Evolutionary conservation across 345 rosid species (phyloP).

Genomic region (Brassica rapa): DNA sequence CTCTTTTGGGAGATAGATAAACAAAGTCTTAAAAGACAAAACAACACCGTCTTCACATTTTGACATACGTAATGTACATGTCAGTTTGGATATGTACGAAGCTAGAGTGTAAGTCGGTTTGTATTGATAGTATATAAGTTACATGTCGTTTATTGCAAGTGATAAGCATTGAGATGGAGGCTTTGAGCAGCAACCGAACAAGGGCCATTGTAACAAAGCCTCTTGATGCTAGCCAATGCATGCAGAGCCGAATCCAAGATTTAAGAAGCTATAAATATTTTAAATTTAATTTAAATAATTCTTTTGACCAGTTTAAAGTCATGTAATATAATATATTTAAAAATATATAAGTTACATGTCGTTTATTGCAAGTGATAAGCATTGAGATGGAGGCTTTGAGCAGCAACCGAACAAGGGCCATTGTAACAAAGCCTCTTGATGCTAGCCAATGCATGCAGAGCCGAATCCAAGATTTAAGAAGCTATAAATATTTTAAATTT

Average conservation of each 20-base stretch:
- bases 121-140: neutral
- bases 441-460: neutral
- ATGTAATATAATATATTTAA: too few relatives aligned
- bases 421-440: neutral
- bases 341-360: conserved; percentile 2
- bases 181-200: neutral
- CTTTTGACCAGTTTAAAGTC: too few relatives aligned
- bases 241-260: too few relatives aligned
- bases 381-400: neutral
- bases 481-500: too few relatives aligned
- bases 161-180: neutral
- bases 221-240: neutral
- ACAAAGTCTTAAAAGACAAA: neutral
- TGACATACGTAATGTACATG: neutral
- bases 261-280: too few relatives aligned
- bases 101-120: neutral
- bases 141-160: conserved; percentile 1
- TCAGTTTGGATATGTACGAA: neutral
- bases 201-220: neutral
- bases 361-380: neutral
- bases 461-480: too few relatives aligned
- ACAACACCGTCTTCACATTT: neutral
- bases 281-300: too few relatives aligned
- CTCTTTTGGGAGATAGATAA: neutral
- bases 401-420: neutral